Conservation (phyloP, 768 basidiomycete species). For the Gloeophyllum trabeum region DNA sequence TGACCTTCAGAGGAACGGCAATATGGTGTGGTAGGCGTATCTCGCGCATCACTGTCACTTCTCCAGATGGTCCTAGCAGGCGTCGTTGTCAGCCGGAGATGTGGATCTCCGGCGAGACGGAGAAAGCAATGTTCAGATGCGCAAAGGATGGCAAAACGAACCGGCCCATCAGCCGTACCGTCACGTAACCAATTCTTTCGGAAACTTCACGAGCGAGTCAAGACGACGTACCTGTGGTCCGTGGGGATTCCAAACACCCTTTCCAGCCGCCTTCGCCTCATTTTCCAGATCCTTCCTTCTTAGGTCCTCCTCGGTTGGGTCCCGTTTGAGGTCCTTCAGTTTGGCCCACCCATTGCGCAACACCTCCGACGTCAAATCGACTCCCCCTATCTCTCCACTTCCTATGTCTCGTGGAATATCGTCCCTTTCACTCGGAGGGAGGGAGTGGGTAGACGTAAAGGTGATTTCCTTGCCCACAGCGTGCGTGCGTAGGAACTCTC, state of each 20-base stretch:
- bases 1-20: background rate
- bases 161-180: too few relatives aligned
- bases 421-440: slow-evolving; percentile 51
- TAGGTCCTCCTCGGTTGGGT: slow-evolving; percentile 68
- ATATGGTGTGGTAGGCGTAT: too few relatives aligned
- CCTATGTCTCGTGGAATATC: slow-evolving; percentile 76
- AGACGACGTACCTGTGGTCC: slow-evolving; percentile 45
- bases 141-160: too few relatives aligned
- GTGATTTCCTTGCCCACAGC: slow-evolving; percentile 86
- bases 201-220: background rate
- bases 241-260: slow-evolving; percentile 82
- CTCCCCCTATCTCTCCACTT: slow-evolving; percentile 56
- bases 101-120: too few relatives aligned
- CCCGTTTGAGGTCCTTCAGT: slow-evolving; percentile 78
- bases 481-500: slow-evolving; percentile 81
- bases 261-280: slow-evolving; percentile 63
- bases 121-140: background rate
- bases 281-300: slow-evolving; percentile 64
- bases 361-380: slow-evolving; percentile 68
- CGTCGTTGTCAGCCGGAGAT: too few relatives aligned
- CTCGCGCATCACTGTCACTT: too few relatives aligned
- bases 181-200: too few relatives aligned
- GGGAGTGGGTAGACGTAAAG: slow-evolving; percentile 72
- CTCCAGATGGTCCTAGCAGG: too few relatives aligned
- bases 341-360: slow-evolving; percentile 89